Evolutionary conservation across 371 early-diverging fungal genomes (phyloP), one percentile per base, ranked within the genome.

Genomic region (Circinella umbellata): DNA sequence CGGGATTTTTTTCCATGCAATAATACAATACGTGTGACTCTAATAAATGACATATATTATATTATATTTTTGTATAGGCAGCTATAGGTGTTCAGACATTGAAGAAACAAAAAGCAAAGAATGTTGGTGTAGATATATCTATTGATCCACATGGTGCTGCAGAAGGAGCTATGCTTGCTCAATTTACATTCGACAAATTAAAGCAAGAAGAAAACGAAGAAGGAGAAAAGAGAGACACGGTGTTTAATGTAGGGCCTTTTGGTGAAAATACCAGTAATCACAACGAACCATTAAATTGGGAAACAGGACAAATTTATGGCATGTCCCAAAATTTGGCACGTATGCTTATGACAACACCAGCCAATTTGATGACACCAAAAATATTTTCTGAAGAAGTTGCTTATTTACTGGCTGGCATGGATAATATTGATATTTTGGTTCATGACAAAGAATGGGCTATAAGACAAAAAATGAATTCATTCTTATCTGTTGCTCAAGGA

Each of bases 281-380:
- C 15, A 14, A 57, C 7, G 27, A 14, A 17, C 27, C 27, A 34
- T 4, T 57, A 4, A 57, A 57, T 5, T 95, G 93, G 90, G 77
- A 85, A n/a, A 74, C 82, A 3, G 95, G 95, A 14, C 72, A 79
- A 36, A 86, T 92, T 34, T 89, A 88, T 64, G 95, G 91, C 35
- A 80, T 87, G 35, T 91, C 96, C 3, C 99, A 99, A 81, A 98
- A 98, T 82, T 80, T 94, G 66, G 96, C 98, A 4, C 90, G 99
- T 64, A 92, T 88, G 73, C 83, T 97, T 66, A 93, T 91, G 87
- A 96, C 96, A 69, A 92, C 97, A 5, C 99, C 99, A 11, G 94
- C 95, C 38, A 99, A 99, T 84, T 76, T 91, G 64, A 91, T 98
- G 94, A 99, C 98, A 13, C 99, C 99, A 42, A 91, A 91, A 18